Conservation (phyloP, 2,329 filamentous ascomycete genomes). For the Phoma herbarum region DNA sequence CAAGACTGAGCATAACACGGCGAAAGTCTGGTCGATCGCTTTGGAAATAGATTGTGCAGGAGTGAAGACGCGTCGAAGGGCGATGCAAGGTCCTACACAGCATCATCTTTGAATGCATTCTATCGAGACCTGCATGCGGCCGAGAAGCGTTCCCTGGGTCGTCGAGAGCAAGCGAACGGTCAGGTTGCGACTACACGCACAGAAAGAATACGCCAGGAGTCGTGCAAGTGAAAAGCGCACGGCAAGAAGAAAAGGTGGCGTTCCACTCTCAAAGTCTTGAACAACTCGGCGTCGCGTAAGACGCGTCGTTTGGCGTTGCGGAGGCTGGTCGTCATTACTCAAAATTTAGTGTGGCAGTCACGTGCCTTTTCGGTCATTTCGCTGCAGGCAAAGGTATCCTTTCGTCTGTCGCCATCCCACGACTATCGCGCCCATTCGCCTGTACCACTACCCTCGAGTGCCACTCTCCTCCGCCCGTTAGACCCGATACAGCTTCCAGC, state of each 20-base stretch:
- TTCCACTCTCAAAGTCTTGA: neutral
- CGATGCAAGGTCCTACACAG: constrained; percentile 3
- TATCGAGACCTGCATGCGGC: constrained; percentile 1
- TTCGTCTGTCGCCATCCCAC: constrained; percentile 21
- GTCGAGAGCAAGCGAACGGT: constrained; percentile 3
- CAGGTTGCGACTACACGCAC: constrained; percentile 9
- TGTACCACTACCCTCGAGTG: constrained; percentile 30
- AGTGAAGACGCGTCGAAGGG: neutral
- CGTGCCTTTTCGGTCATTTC: constrained; percentile 16
- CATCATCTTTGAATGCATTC: constrained; percentile 4
- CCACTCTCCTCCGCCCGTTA: constrained; percentile 25
- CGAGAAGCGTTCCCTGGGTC: constrained; percentile 7
- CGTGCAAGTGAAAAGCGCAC: neutral
- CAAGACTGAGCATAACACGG: neutral
- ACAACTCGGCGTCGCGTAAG: constrained; percentile 13
- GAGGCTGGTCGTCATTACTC: constrained; percentile 18
- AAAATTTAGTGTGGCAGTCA: constrained; percentile 20
- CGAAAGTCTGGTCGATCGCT: neutral
- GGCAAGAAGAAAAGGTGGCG: constrained; percentile 1
- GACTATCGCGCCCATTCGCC: constrained; percentile 31
- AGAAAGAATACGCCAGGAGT: neutral
- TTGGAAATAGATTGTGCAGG: neutral
- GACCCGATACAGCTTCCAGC: constrained; percentile 32
- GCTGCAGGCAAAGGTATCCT: constrained; percentile 19
- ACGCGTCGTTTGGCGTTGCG: constrained; percentile 17